Percentiles rank a stretch among this genome's conserved stretches.
phyloP scores from a whole-genome alignment of 441 rosid genomes.

The Erodium moschatum region DNA sequence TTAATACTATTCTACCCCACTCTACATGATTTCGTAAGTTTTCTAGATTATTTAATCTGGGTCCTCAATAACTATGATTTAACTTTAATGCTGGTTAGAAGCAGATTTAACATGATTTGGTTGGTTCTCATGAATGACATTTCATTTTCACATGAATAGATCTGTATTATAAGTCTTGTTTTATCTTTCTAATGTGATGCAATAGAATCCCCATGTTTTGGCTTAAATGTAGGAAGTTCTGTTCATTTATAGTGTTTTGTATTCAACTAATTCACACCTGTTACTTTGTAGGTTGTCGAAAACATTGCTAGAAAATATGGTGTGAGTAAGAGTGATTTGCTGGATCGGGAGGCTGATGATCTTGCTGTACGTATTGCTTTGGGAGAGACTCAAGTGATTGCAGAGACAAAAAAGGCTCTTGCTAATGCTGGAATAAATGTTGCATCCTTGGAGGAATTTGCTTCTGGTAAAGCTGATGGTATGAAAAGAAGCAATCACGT shows the following conservation, averaged over 20 bases:
- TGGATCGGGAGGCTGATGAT: slow-evolving; percentile 79
- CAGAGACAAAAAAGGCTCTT: slow-evolving; percentile 80
- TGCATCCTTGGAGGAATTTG: slow-evolving; percentile 55
- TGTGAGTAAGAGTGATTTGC: slow-evolving; percentile 78
- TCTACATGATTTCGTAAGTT: not conserved
- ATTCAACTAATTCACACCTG: slow-evolving; percentile 19
- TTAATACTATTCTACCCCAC: not conserved
- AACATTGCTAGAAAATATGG: slow-evolving; percentile 75
- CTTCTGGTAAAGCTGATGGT: slow-evolving; percentile 48
- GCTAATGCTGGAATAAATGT: slow-evolving; percentile 73
- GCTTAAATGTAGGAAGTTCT: not conserved
- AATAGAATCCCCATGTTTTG: not conserved
- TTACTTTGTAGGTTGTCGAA: slow-evolving; percentile 55
- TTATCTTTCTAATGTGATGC: slow-evolving; percentile 6
- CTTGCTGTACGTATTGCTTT: slow-evolving; percentile 90
- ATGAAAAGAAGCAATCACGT: slow-evolving; percentile 72
- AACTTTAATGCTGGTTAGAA: not conserved
- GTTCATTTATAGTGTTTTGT: slow-evolving; percentile 6
- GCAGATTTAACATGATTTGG: not conserved
- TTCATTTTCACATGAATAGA: not conserved
- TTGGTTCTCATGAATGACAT: not conserved
- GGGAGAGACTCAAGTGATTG: slow-evolving; percentile 91
- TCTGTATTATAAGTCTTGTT: slow-evolving; percentile 6
- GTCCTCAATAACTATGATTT: slow-evolving; percentile 9
- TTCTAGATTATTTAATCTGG: not conserved